These are phyloP conservation scores for Patellifolia procumbens DNA, from an alignment of 179 eudicot species.

Conservation along the genomic window DNA sequence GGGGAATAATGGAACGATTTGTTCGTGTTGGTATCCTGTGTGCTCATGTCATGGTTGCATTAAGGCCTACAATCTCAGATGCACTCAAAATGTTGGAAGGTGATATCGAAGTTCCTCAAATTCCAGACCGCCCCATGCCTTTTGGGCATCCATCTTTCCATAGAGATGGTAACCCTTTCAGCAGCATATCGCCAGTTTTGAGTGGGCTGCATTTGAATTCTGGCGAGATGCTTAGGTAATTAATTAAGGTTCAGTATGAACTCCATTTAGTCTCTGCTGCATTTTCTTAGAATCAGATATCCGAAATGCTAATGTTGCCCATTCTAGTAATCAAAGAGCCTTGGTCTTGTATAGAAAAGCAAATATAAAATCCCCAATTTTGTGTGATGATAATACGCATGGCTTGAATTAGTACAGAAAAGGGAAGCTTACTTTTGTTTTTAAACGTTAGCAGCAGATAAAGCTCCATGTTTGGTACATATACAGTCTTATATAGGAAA, in stretches of 20 bases:
- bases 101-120: constrained; percentile 64
- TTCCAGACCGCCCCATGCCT: constrained; percentile 71
- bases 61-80: constrained; percentile 72
- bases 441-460: neutral
- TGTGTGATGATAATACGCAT: neutral
- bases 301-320: neutral
- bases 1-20: constrained; percentile 75
- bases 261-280: neutral
- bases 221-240: constrained; percentile 60
- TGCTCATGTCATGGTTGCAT: constrained; percentile 84
- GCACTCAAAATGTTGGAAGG: constrained; percentile 84
- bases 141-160: constrained; percentile 55
- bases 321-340: neutral
- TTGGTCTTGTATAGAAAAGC: neutral
- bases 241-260: neutral
- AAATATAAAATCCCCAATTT: neutral
- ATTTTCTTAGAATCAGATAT: neutral
- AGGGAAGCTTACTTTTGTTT: neutral
- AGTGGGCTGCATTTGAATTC: constrained; percentile 42
- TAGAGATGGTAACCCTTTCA: constrained; percentile 38
- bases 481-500: neutral
- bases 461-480: neutral
- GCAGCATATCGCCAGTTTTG: constrained; percentile 51
- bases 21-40: constrained; percentile 71
- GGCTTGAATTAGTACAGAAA: neutral